phyloP scores from a whole-genome alignment of 2,329 filamentous ascomycete genomes.

The Westerdykella sp. region DNA sequence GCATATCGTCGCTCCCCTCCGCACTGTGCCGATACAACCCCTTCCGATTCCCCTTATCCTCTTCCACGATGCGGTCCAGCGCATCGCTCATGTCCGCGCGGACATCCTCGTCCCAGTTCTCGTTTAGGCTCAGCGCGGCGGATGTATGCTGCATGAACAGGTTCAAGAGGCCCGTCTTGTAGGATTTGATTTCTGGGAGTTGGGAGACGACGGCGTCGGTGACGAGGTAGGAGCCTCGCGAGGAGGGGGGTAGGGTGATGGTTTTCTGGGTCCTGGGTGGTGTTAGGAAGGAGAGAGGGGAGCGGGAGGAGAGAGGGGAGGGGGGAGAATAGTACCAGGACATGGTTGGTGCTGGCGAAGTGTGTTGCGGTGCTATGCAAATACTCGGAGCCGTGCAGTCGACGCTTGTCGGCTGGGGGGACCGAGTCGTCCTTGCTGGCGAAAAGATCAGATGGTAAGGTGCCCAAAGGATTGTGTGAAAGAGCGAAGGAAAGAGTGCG shows the following conservation, averaged over 20 bases:
- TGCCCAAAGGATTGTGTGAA: conserved; percentile 38
- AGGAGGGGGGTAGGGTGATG: conserved; percentile 68
- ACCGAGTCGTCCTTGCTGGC: conserved; percentile 3
- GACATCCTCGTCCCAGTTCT: conserved; percentile 86
- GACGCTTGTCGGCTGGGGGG: conserved; percentile 14
- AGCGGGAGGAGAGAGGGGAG: conserved; percentile 4
- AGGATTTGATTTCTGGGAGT: conserved; percentile 72
- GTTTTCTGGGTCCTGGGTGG: conserved; percentile 63
- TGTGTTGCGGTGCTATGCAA: conserved; percentile 10
- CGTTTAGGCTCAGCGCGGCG: conserved; percentile 84
- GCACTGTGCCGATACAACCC: conserved; percentile 75
- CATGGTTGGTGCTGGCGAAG: conserved; percentile 17
- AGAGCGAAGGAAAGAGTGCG: conserved; percentile 46
- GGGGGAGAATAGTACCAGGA: conserved; percentile 19
- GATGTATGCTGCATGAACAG: conserved; percentile 94
- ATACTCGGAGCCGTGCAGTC: conserved; percentile 23
- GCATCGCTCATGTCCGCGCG: conserved; percentile 89
- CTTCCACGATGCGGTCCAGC: conserved; percentile 81
- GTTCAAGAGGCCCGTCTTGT: conserved; percentile 69
- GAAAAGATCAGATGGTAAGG: conserved; percentile 31
- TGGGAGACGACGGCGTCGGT: conserved; percentile 66
- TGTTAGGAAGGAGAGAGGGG: neutral
- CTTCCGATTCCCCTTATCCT: conserved; percentile 49
- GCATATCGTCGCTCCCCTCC: conserved; percentile 91
- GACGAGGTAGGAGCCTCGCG: conserved; percentile 82